These are phyloP conservation scores for Solanum megistacrolobum DNA, from an alignment of 257 asterid species.

Conservation along the genomic window DNA sequence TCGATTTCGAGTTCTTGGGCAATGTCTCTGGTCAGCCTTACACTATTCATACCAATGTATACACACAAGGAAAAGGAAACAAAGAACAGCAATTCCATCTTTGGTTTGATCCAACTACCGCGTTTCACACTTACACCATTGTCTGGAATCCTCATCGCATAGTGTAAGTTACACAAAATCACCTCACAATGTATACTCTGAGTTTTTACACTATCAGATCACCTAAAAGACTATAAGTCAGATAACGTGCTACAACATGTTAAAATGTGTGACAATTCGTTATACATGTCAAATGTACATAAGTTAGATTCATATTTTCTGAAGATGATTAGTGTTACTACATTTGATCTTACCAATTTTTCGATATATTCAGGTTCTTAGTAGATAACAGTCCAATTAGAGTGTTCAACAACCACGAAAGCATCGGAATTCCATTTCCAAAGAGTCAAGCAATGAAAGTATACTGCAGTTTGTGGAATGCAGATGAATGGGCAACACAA, in stretches of 20 bases:
- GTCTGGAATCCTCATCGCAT: constrained; percentile 5
- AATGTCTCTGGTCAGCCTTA: constrained; percentile 3
- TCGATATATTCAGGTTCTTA: background rate
- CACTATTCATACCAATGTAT: background rate
- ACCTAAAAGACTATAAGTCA: background rate
- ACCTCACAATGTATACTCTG: background rate
- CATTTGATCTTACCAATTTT: background rate
- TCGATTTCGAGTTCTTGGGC: constrained; percentile 1
- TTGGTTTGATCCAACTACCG: constrained; percentile 6
- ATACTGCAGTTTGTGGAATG: constrained; percentile 2
- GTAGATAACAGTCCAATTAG: constrained; percentile 1
- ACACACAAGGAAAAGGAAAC: constrained; percentile 4
- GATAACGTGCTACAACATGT: background rate
- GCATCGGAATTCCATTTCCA: constrained; percentile 1
- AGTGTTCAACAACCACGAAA: constrained; percentile 1
- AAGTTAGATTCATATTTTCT: too few species aligned
- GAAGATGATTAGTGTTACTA: too few species aligned
- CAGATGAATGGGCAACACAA: background rate
- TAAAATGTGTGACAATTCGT: background rate
- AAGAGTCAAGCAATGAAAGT: constrained; percentile 1
- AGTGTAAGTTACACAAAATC: background rate
- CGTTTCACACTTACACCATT: constrained; percentile 6
- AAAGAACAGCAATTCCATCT: constrained; percentile 6
- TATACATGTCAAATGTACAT: background rate
- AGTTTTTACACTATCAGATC: background rate